These are phyloP conservation scores for Verticillium isaacii DNA, from an alignment of 2,329 filamentous ascomycete genomes.

Conservation along the genomic window DNA sequence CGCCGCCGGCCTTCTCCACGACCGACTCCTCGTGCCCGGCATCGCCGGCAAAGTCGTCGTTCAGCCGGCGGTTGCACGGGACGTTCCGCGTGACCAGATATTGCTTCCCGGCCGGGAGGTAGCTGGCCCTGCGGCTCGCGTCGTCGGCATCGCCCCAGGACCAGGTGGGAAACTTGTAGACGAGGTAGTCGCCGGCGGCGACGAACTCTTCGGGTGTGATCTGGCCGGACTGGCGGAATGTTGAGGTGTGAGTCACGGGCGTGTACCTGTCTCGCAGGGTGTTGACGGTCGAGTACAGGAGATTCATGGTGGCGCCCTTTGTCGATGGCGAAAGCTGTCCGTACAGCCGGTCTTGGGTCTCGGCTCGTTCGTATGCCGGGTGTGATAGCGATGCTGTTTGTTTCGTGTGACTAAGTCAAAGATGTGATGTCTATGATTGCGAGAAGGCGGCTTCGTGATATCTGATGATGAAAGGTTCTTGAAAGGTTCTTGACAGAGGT, in stretches of 20 bases:
- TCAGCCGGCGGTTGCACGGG: slow-evolving; percentile 84
- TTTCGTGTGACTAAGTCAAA: not conserved
- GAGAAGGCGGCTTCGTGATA: not conserved
- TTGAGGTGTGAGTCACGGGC: slow-evolving; percentile 83
- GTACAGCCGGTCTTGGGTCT: not conserved
- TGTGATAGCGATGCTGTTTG: too few species aligned
- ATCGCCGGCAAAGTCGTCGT: slow-evolving; percentile 89
- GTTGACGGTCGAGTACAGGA: slow-evolving; percentile 88
- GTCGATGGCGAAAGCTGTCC: not conserved
- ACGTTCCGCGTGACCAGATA: slow-evolving; percentile 93
- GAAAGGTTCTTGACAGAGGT: not conserved
- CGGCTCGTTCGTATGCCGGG: not conserved
- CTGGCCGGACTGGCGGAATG: slow-evolving; percentile 88
- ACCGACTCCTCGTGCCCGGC: slow-evolving; percentile 82
- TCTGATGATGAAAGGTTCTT: not conserved
- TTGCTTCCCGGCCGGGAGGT: slow-evolving; percentile 87
- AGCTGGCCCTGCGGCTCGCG: slow-evolving; percentile 69
- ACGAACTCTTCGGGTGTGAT: slow-evolving; percentile 98
- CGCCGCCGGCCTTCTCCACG: slow-evolving; percentile 54
- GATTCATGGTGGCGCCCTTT: slow-evolving; percentile 60
- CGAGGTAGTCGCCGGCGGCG: slow-evolving; percentile 91
- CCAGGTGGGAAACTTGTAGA: slow-evolving; percentile 99
- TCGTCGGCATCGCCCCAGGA: slow-evolving; percentile 88
- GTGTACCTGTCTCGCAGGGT: slow-evolving; percentile 88
- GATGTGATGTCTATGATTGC: not conserved